Evolutionary conservation across 2,329 filamentous ascomycete species (phyloP), one percentile per base, ranked within the genome.

Genomic region (Purpureocillium lavendulum): DNA sequence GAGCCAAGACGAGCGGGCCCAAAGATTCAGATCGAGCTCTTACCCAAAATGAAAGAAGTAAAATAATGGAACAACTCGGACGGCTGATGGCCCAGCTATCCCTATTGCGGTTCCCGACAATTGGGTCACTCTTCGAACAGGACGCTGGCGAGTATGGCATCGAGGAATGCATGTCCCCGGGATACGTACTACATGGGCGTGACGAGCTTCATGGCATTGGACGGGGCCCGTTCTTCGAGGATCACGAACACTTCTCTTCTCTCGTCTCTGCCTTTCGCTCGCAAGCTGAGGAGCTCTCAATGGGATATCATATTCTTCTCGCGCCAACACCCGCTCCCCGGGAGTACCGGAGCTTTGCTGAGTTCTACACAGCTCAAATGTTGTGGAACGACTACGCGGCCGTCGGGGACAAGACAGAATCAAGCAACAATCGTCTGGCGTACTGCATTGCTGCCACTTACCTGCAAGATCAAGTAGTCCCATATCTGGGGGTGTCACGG

Each of bases 51-150:
- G n/a, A n/a, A n/a, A n/a, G 52, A 32, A 42, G 40, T 26, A 59
- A 54, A 38, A 39, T 59, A 26, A 42, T 58, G 34, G 35, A 34
- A 4, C 51, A 57, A 40, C 39, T 59, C 18, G 54, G 54, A 41
- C n/a, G 33, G 17, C 35, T 46, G 51, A 46, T 42, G 34, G 48
- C 36, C 34, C 48, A 57, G 30, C 42, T 58, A 40, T 56, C 42
- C 15, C 42, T 47, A 30, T 37, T 55, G 35, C 45, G 46, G 10
- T 55, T 59, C 36, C 45, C 52, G 28, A 48, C 40, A 31, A 54
- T 58, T 6, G 52, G 53, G 28, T 58, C 52, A 16, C 46, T 57
- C 17, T 53, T 55, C 28, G 48, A 58, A 41, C 40, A 46, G n/a
- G 36, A 50, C n/a, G 40, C 44, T 8, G 33, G 36, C 30, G 49